These are phyloP conservation scores for Podaxis sp. DNA, from an alignment of 768 basidiomycete species.

Conservation along the genomic window DNA sequence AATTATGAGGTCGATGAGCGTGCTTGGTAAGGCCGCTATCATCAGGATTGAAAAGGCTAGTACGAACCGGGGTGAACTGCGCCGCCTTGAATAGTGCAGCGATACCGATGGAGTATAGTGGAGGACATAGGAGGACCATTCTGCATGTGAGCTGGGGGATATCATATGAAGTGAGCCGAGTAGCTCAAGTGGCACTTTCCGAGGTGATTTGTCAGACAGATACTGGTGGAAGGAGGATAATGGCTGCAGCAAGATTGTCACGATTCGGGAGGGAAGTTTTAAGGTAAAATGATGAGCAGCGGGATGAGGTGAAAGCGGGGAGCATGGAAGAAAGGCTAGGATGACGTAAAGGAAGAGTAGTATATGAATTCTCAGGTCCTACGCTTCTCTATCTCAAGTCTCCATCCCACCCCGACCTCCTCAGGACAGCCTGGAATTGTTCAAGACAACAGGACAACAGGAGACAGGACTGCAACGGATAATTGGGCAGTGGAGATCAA, in stretches of 20 bases:
- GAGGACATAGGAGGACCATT: not conserved
- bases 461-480: not conserved
- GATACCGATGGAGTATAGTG: not conserved
- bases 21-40: not conserved
- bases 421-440: not conserved
- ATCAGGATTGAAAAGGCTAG: not conserved
- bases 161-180: not conserved
- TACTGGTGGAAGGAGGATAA: not conserved
- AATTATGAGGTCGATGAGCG: not conserved
- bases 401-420: not conserved
- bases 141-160: not conserved
- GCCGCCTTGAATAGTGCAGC: not conserved
- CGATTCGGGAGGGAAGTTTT: not conserved
- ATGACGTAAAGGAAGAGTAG: not conserved
- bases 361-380: not conserved
- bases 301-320: not conserved
- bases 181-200: not conserved
- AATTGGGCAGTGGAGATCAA: not conserved
- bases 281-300: not conserved
- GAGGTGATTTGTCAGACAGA: not conserved
- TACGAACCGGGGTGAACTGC: not conserved
- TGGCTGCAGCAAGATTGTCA: not conserved
- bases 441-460: not conserved
- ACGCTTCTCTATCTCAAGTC: not conserved
- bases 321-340: not conserved